Percentiles rank a stretch among this genome's conserved stretches.
Evolutionary conservation across 495 filamentous ascomycete species (phyloP).

Genomic region (Margaritispora aquatica): DNA sequence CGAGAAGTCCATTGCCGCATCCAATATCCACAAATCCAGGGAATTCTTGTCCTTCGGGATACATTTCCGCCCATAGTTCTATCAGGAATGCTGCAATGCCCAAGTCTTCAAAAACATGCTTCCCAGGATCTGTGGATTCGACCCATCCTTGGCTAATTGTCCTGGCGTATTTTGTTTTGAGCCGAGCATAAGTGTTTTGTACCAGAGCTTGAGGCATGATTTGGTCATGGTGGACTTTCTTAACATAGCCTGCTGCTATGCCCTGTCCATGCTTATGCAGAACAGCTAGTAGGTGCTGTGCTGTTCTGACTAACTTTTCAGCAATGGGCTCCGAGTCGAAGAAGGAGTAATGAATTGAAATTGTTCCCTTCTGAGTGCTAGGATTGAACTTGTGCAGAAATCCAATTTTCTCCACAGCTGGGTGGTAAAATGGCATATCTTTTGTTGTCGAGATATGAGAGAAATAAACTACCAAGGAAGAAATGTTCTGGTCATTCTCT

Average conservation of each 20-base stretch:
- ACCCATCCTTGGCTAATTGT: constrained; percentile 65
- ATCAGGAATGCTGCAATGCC: constrained; percentile 90
- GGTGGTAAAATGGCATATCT: constrained; percentile 83
- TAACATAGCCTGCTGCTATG: constrained; percentile 54
- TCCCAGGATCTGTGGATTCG: constrained; percentile 78
- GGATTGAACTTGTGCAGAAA: constrained; percentile 60
- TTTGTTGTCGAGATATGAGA: constrained; percentile 58
- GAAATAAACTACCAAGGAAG: constrained; percentile 70
- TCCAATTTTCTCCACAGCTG: constrained; percentile 62
- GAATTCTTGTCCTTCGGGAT: constrained; percentile 46
- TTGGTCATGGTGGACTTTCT: constrained; percentile 70
- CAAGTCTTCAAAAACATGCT: constrained; percentile 93
- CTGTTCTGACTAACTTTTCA: constrained; percentile 61
- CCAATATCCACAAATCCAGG: constrained; percentile 94
- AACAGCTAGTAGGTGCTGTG: constrained; percentile 60
- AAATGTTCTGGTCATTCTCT: constrained; percentile 26
- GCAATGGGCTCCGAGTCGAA: constrained; percentile 41
- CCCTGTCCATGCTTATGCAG: constrained; percentile 74
- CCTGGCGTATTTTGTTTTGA: constrained; percentile 71
- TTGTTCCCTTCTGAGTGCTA: constrained; percentile 32
- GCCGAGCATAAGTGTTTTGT: constrained; percentile 74
- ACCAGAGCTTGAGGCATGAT: constrained; percentile 65
- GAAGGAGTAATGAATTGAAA: constrained; percentile 64
- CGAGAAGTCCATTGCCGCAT: constrained; percentile 92
- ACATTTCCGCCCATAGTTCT: constrained; percentile 88